These are phyloP conservation scores for Sporopachydermia cereana DNA, from an alignment of 1,139 yeast species.

Conservation along the genomic window DNA sequence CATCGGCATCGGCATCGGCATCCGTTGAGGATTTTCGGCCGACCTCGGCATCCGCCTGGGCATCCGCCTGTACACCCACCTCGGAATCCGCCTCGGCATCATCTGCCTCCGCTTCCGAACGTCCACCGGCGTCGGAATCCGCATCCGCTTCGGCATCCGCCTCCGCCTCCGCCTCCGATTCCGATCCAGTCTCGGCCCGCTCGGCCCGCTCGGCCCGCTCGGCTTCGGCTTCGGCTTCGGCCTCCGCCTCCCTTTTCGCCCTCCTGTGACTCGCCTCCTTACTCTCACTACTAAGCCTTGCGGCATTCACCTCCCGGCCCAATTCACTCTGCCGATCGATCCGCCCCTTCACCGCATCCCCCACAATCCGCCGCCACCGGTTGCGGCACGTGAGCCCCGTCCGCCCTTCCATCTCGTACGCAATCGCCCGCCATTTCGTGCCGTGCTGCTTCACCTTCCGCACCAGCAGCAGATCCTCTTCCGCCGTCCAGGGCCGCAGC, in stretches of 20 bases:
- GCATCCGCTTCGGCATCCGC: too few species aligned
- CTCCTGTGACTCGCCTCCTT: neutral
- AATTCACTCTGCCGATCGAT: slow-evolving; percentile 22
- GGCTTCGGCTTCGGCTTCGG: neutral
- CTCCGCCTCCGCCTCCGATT: neutral
- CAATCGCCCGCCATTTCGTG: slow-evolving; percentile 85
- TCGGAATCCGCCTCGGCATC: too few species aligned
- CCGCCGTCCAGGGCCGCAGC: slow-evolving; percentile 66
- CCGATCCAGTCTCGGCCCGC: too few species aligned
- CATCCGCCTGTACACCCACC: too few species aligned
- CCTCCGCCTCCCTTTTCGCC: too few species aligned
- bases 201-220: neutral
- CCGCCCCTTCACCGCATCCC: slow-evolving; percentile 57
- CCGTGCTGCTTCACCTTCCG: slow-evolving; percentile 60
- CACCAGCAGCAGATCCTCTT: slow-evolving; percentile 63
- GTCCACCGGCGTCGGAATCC: too few species aligned
- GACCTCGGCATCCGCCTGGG: too few species aligned
- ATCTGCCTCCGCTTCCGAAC: too few species aligned
- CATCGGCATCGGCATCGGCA: too few species aligned
- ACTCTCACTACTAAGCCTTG: slow-evolving; percentile 4
- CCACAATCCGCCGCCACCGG: slow-evolving; percentile 80
- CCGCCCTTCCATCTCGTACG: slow-evolving; percentile 59
- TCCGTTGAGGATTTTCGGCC: too few species aligned
- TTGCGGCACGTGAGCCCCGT: slow-evolving; percentile 88
- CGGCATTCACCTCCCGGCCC: neutral